Percentiles rank a stretch among this genome's conserved stretches.
Evolutionary conservation across 495 filamentous ascomycete genomes (phyloP).

Genomic region (Cercophora newfieldiana): DNA sequence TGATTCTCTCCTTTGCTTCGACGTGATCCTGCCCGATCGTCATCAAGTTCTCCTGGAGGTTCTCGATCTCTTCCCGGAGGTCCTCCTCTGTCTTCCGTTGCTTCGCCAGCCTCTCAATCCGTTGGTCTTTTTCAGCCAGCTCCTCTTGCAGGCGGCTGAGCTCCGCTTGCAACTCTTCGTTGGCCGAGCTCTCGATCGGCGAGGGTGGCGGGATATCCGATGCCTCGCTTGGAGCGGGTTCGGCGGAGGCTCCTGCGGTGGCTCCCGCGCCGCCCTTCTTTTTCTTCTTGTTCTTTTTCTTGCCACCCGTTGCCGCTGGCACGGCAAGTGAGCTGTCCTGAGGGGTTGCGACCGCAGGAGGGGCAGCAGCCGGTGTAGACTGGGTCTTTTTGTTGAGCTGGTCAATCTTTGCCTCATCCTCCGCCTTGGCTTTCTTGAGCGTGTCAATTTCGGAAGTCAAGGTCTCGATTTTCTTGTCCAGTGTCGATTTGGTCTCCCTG

Average conservation of each 20-base stretch:
- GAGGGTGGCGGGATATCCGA: conserved; percentile 31
- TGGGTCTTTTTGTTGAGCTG: conserved; percentile 41
- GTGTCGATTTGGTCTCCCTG: conserved; percentile 31
- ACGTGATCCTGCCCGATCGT: conserved; percentile 78
- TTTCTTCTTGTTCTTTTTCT: conserved; percentile 91
- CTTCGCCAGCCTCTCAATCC: conserved; percentile 63
- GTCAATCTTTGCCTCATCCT: conserved; percentile 33
- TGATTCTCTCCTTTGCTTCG: conserved; percentile 76
- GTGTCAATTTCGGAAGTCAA: conserved; percentile 40
- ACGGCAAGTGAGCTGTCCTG: conserved; percentile 12
- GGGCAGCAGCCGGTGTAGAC: conserved; percentile 12
- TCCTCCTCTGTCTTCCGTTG: conserved; percentile 77
- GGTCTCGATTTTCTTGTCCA: conserved; percentile 34
- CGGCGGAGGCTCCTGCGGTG: conserved; percentile 21
- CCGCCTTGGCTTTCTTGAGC: conserved; percentile 37
- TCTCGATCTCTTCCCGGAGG: conserved; percentile 82
- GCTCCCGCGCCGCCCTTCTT: conserved; percentile 59
- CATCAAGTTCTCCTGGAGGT: conserved; percentile 73
- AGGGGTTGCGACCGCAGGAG: conserved; percentile 19
- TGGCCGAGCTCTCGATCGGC: conserved; percentile 25
- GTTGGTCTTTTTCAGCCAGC: conserved; percentile 67
- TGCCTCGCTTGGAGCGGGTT: conserved; percentile 29
- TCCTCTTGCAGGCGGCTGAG: conserved; percentile 55
- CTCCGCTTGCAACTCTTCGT: conserved; percentile 42
- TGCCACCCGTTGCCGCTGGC: conserved; percentile 43